These are phyloP conservation scores for Linum tenue DNA, from an alignment of 345 rosid species.

Conservation along the genomic window DNA sequence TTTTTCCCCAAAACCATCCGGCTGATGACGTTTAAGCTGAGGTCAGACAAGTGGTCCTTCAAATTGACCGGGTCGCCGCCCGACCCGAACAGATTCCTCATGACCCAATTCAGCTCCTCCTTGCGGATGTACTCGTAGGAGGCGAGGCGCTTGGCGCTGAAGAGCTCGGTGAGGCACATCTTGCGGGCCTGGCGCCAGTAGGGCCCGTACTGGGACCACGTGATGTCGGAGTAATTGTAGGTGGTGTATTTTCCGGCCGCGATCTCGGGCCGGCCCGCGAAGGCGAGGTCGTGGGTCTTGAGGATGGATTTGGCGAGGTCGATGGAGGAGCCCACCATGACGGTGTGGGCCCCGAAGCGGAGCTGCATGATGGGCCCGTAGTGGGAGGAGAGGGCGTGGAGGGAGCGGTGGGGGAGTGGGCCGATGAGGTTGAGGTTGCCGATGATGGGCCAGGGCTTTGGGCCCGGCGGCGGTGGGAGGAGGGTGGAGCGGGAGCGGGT, in stretches of 20 bases:
- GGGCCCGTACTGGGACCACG: slow-evolving; percentile 57
- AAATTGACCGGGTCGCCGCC: slow-evolving; percentile 17
- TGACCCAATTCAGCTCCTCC: slow-evolving; percentile 35
- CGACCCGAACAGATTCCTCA: slow-evolving; percentile 14
- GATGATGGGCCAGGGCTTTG: slow-evolving; percentile 57
- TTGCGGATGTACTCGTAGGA: slow-evolving; percentile 47
- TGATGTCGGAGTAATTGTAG: slow-evolving; percentile 50
- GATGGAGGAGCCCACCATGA: slow-evolving; percentile 41
- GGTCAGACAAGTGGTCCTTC: slow-evolving; percentile 35
- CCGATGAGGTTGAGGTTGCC: slow-evolving; percentile 64
- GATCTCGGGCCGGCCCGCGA: slow-evolving; percentile 36
- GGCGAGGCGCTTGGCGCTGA: slow-evolving; percentile 49
- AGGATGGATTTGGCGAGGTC: slow-evolving; percentile 48
- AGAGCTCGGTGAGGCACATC: slow-evolving; percentile 50
- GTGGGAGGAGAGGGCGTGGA: slow-evolving; percentile 44
- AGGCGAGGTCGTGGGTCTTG: slow-evolving; percentile 42
- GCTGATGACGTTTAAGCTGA: slow-evolving; percentile 49
- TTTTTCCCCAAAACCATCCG: slow-evolving; percentile 60
- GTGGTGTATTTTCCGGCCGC: slow-evolving; percentile 64
- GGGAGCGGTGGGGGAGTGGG: slow-evolving; percentile 50
- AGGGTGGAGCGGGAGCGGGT: slow-evolving; percentile 27
- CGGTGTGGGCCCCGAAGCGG: slow-evolving; percentile 44
- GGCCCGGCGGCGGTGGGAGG: slow-evolving; percentile 47
- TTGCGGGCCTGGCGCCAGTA: slow-evolving; percentile 65
- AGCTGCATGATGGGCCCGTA: slow-evolving; percentile 56